Percentiles rank a stretch among this genome's conserved stretches.
These are phyloP conservation scores for Hevea brasiliensis DNA, from an alignment of 345 rosid genomes.

Conservation along the genomic window DNA sequence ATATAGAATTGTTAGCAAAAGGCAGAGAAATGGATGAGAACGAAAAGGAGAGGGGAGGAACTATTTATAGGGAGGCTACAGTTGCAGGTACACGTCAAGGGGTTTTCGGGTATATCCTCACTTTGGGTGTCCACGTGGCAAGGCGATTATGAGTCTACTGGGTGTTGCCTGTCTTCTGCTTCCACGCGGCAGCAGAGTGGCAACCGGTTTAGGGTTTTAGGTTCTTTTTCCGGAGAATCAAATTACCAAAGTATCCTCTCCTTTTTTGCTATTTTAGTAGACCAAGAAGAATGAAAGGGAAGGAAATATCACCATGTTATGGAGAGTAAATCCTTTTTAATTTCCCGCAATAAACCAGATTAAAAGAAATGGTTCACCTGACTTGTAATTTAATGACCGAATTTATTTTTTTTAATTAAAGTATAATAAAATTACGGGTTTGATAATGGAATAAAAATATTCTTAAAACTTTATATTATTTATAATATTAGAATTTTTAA, in stretches of 20 bases:
- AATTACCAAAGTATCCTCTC: constrained; percentile 18
- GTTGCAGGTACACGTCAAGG: constrained; percentile 49
- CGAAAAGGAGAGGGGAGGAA: neutral
- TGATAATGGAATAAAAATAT: no score
- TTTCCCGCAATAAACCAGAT: no score
- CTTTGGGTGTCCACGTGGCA: constrained; percentile 41
- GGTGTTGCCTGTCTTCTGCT: constrained; percentile 17
- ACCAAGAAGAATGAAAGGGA: no score
- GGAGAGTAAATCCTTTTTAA: no score
- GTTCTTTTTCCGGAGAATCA: neutral
- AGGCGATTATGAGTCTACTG: neutral
- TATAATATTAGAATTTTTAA: no score
- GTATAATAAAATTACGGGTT: no score
- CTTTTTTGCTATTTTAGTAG: neutral
- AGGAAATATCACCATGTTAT: no score
- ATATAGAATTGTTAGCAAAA: neutral
- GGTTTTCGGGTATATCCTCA: constrained; percentile 17
- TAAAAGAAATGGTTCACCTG: no score
- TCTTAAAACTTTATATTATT: no score
- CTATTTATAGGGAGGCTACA: constrained; percentile 59
- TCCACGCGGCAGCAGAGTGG: constrained; percentile 17
- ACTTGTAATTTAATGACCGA: no score
- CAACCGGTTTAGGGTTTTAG: constrained; percentile 18
- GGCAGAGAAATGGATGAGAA: constrained; percentile 37
- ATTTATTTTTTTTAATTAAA: no score